Conservation (phyloP, 1,139 yeast genomes). For the Pichia norvegensis region DNA sequence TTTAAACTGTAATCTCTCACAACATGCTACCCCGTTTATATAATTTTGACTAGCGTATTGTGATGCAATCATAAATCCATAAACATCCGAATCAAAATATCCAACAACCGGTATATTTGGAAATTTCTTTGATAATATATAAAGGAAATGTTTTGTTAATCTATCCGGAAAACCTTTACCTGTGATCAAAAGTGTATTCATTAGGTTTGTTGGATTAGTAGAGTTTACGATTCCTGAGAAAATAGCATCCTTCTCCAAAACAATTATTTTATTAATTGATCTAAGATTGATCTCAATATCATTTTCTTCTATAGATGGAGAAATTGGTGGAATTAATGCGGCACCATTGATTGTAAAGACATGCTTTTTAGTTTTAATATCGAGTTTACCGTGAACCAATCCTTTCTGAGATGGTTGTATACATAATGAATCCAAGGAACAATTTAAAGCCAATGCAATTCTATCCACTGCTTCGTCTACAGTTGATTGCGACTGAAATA, state of each 20-base stretch:
- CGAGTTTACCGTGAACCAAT: constrained; percentile 29
- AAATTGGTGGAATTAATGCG: constrained; percentile 26
- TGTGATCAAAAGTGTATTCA: constrained; percentile 35
- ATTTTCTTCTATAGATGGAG: constrained; percentile 14
- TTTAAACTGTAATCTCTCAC: constrained; percentile 1
- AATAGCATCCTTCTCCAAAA: constrained; percentile 57
- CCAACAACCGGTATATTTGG: constrained; percentile 37
- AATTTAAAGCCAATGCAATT: constrained; percentile 25
- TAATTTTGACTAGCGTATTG: constrained; percentile 28
- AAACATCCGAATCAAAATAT: constrained; percentile 55
- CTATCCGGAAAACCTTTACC: constrained; percentile 74
- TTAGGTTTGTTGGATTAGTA: background rate
- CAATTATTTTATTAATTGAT: constrained; percentile 31
- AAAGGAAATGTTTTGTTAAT: constrained; percentile 52
- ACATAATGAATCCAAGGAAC: constrained; percentile 33
- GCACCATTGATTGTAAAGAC: background rate
- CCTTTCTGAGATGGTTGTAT: constrained; percentile 56
- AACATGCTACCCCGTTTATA: background rate
- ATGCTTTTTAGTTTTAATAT: background rate
- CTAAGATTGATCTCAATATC: constrained; percentile 15
- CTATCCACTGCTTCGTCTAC: constrained; percentile 38
- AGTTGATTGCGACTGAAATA: constrained; percentile 42
- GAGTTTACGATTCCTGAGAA: constrained; percentile 20
- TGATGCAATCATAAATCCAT: constrained; percentile 55
- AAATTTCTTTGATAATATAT: constrained; percentile 37